Evolutionary conservation across 1,284 basidiomycete species (phyloP).

Genomic region (Ceratobasidium sp.): DNA sequence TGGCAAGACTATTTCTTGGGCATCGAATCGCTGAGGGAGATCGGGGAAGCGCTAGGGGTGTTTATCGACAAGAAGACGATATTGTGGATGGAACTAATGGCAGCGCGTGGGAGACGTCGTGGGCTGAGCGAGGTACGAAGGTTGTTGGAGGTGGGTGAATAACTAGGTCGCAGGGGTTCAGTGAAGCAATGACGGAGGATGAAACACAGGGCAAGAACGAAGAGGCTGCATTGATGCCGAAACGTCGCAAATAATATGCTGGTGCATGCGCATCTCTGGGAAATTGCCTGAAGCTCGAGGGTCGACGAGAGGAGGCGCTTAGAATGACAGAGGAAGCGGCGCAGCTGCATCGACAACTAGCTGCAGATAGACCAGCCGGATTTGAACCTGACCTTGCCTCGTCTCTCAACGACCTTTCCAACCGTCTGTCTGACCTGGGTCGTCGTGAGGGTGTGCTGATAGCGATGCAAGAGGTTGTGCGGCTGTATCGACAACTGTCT

Average conservation of each 20-base stretch:
- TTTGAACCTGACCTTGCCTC: too few relatives aligned
- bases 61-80: background rate
- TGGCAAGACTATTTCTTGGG: constrained; percentile 11
- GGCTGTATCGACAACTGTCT: too few relatives aligned
- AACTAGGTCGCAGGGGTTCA: background rate
- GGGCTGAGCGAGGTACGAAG: background rate
- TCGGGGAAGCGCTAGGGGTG: background rate
- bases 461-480: too few relatives aligned
- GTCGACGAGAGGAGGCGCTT: constrained; percentile 9
- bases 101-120: background rate
- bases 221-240: too few relatives aligned
- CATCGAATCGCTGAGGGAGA: background rate
- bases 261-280: background rate
- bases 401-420: too few relatives aligned
- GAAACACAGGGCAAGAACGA: background rate
- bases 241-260: background rate
- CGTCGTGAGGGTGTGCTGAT: too few relatives aligned
- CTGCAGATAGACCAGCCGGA: too few relatives aligned
- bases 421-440: too few relatives aligned
- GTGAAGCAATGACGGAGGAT: too few relatives aligned
- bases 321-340: background rate
- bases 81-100: constrained; percentile 18
- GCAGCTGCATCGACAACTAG: constrained; percentile 9
- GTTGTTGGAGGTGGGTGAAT: background rate
- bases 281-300: background rate